Conservation (phyloP, 179 eudicot species). For the Nepenthes alata region DNA sequence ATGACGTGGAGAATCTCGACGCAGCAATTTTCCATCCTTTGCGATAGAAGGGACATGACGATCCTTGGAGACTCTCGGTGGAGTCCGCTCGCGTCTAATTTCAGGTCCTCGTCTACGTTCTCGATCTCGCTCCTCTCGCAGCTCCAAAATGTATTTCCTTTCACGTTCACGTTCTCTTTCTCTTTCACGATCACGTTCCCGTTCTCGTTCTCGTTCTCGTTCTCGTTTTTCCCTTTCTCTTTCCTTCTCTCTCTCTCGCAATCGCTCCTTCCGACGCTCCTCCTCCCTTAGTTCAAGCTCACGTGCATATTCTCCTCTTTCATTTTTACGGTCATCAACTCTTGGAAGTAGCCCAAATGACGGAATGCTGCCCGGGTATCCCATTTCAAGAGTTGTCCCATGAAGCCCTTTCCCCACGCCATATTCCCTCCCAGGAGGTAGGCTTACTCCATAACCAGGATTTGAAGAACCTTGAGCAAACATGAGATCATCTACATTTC, state of each 20-base stretch:
- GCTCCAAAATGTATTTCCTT: constrained; percentile 28
- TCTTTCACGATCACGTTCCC: constrained; percentile 49
- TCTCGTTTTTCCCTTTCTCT: constrained; percentile 47
- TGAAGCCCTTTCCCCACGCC: constrained; percentile 81
- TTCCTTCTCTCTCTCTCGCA: constrained; percentile 59
- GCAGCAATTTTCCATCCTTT: constrained; percentile 46
- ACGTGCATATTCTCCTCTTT: constrained; percentile 34
- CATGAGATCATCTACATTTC: constrained; percentile 52
- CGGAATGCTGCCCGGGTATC: constrained; percentile 44
- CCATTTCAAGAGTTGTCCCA: constrained; percentile 49
- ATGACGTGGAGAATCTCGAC: constrained; percentile 74
- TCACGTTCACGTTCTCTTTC: constrained; percentile 36
- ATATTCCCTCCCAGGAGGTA: constrained; percentile 97
- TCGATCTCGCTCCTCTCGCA: constrained; percentile 38
- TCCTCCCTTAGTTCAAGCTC: constrained; percentile 69
- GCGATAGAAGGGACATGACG: constrained; percentile 47
- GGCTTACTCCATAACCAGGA: constrained; percentile 96
- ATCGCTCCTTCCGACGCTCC: constrained; percentile 55
- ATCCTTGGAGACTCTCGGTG: constrained; percentile 59
- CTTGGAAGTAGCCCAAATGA: constrained; percentile 46
- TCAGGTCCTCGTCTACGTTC: constrained; percentile 44
- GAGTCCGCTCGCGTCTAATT: constrained; percentile 57
- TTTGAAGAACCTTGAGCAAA: constrained; percentile 60
- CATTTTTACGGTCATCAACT: constrained; percentile 58
- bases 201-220: constrained; percentile 30